Percentiles rank a stretch among this genome's conserved stretches.
Evolutionary conservation across 2,329 filamentous ascomycete genomes (phyloP).

Genomic region (Aspergillus sp.): DNA sequence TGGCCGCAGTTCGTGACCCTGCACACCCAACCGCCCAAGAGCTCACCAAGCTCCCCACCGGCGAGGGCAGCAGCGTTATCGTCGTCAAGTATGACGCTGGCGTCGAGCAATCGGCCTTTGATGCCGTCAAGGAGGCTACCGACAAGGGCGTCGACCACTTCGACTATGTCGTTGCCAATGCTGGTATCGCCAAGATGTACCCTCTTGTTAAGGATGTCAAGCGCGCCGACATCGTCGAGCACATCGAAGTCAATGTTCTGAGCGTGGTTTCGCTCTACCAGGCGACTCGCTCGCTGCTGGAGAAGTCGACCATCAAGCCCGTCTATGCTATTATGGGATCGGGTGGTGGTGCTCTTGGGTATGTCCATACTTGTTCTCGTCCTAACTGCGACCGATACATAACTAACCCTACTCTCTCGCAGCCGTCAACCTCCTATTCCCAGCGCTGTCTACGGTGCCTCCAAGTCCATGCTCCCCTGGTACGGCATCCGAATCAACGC

Average conservation of each 20-base stretch:
- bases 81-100: slow-evolving; percentile 33
- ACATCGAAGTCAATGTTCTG: slow-evolving; percentile 29
- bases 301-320: slow-evolving; percentile 27
- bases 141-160: slow-evolving; percentile 29
- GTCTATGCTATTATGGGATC: slow-evolving; percentile 35
- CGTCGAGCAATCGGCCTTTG: slow-evolving; percentile 24
- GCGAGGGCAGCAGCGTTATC: slow-evolving; percentile 27
- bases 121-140: slow-evolving; percentile 26
- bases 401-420: slow-evolving; percentile 13
- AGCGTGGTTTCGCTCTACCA: slow-evolving; percentile 34
- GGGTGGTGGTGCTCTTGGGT: slow-evolving; percentile 22
- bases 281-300: slow-evolving; percentile 31
- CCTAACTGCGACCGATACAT: no score
- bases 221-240: slow-evolving; percentile 22
- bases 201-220: slow-evolving; percentile 33
- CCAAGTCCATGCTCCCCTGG: slow-evolving; percentile 35
- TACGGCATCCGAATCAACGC: slow-evolving; percentile 26
- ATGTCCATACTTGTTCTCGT: not conserved
- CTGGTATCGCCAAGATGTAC: slow-evolving; percentile 27
- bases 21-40: slow-evolving; percentile 21
- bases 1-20: slow-evolving; percentile 41
- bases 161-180: slow-evolving; percentile 42
- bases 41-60: slow-evolving; percentile 24
- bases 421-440: slow-evolving; percentile 17
- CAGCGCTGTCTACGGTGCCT: slow-evolving; percentile 29